Percentiles rank a stretch among this genome's conserved stretches.
phyloP scores from a whole-genome alignment of 2,329 filamentous ascomycete genomes.

The Ascochyta koolunga region DNA sequence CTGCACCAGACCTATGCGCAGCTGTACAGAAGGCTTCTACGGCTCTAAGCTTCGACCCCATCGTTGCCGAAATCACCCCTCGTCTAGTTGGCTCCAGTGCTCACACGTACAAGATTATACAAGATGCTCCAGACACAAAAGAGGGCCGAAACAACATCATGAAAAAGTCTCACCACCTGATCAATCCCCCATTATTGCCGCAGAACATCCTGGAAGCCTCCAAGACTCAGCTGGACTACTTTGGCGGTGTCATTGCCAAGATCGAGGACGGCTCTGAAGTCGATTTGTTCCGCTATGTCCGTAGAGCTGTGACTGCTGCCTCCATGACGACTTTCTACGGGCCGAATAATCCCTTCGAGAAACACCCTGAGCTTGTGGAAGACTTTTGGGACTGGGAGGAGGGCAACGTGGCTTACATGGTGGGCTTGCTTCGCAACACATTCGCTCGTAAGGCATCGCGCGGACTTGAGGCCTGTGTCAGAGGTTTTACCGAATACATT shows the following conservation, averaged over 20 bases:
- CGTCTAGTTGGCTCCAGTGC: conserved; percentile 47
- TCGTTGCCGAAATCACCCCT: conserved; percentile 49
- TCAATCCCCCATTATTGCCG: conserved; percentile 43
- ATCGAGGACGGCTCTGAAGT: conserved; percentile 35
- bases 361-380: conserved; percentile 44
- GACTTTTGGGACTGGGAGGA: conserved; percentile 54
- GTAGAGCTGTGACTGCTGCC: conserved; percentile 41
- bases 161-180: conserved; percentile 36
- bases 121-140: conserved; percentile 30
- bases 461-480: conserved; percentile 40
- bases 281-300: conserved; percentile 48
- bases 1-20: conserved; percentile 48
- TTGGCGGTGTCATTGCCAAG: conserved; percentile 34
- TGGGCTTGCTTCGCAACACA: conserved; percentile 44
- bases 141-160: conserved; percentile 42
- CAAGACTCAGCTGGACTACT: conserved; percentile 42
- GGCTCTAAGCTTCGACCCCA: conserved; percentile 52
- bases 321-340: conserved; percentile 53
- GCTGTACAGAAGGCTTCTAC: conserved; percentile 49
- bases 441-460: conserved; percentile 48
- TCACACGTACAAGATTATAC: conserved; percentile 35
- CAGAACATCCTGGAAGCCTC: conserved; percentile 46
- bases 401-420: conserved; percentile 38
- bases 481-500: conserved; percentile 37
- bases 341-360: conserved; percentile 51